Percentiles rank a stretch among this genome's conserved stretches.
phyloP scores from a whole-genome alignment of 345 rosid species.

The Salix caprea region DNA sequence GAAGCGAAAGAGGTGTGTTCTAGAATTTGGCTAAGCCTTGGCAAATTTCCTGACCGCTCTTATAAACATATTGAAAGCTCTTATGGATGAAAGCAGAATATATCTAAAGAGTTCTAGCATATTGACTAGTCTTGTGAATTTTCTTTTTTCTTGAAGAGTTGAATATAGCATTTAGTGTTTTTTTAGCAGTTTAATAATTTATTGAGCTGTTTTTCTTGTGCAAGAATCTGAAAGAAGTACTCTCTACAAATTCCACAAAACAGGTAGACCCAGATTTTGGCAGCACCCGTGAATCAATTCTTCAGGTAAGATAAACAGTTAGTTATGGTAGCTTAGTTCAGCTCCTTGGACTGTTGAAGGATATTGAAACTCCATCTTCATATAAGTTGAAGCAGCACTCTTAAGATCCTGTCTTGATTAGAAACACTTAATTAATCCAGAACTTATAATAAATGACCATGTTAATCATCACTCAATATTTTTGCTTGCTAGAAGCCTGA shows the following conservation, averaged over 20 bases:
- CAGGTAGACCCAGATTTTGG: conserved; percentile 55
- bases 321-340: not conserved
- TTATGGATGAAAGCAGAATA: not conserved
- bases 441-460: no score
- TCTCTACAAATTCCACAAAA: conserved; percentile 41
- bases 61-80: not conserved
- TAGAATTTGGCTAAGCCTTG: not conserved
- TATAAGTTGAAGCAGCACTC: no score
- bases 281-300: conserved; percentile 62
- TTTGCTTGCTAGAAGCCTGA: not conserved
- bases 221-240: conserved; percentile 57
- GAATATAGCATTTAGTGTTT: not conserved
- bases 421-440: no score
- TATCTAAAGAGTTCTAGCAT: not conserved
- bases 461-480: no score
- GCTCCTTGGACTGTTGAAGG: not conserved
- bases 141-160: not conserved
- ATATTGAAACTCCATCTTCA: no score
- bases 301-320: conserved; percentile 48
- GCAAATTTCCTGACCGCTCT: not conserved
- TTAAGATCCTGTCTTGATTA: no score
- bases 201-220: conserved; percentile 16
- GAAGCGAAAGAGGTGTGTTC: conserved; percentile 59
- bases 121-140: no score
- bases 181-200: conserved; percentile 3